Base-by-base conservation (phyloP, 305 asterid species). In the Vinca major region DNA sequence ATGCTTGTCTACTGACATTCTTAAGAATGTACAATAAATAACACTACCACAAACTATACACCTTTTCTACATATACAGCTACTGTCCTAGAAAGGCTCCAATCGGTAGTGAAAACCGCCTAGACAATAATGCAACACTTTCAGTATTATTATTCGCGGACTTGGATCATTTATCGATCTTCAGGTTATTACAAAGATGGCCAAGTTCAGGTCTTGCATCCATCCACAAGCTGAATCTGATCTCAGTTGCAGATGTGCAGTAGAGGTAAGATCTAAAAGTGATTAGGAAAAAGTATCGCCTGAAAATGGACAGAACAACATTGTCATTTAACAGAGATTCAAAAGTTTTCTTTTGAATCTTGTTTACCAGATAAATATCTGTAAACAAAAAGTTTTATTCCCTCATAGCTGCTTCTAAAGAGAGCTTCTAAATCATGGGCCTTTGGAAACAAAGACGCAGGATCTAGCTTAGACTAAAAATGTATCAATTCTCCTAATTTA, bases 171-270 rank as follows among this genome's bases (percentile, higher is more conserved):
- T 84, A 63, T 88, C 92, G 62, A 92, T 86, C 73, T 89, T 90
- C 65, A 92, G 88, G 80, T 92, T 92, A 78, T 88, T 87, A 80
- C 91, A 92, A 19, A 90, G 95, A 77, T 92, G 97, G 76, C 91
- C 91, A 9, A 92, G 97, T 80, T 92, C 98, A 71, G 98, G 98
- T 81, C 98, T 88, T n/a, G 95, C 96, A 45, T 80, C 87, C 94
- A 92, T 86, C 98, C 98, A 92, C 44, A 83, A 70, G 63, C 82
- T 78, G 85, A 92, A 92, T 61, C 68, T 83, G 81, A 71, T 81
- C 74, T 86, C 87, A 53, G 74, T 72, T 74, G 86, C 85, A 75
- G 88, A 78, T 53, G 84, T 61, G 84, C 89, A 77, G 81, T 88
- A 85, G 48, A 93, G 96, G 81, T 93, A 90, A 60, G 98, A 87